phyloP scores from a whole-genome alignment of 164 flowering plant species.

The Annona squamosa region DNA sequence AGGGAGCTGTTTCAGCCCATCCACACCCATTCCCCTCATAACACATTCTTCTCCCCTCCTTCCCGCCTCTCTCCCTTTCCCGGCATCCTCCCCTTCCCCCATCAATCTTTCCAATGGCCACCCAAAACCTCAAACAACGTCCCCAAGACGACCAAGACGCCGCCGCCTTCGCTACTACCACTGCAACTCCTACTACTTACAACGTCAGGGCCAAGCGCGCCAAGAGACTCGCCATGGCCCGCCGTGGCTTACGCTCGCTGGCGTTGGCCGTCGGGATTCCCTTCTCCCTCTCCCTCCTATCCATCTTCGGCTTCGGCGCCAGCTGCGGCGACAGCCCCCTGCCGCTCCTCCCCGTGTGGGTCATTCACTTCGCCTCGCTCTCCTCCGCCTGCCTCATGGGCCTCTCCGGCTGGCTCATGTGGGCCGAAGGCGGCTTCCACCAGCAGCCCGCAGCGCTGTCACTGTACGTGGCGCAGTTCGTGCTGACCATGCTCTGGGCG shows the following conservation, averaged over 20 bases:
- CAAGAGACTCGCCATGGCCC: constrained; percentile 46
- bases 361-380: constrained; percentile 31
- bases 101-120: background rate
- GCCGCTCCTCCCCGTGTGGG: constrained; percentile 59
- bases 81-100: background rate
- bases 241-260: constrained; percentile 63
- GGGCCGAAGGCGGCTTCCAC: constrained; percentile 94
- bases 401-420: constrained; percentile 74
- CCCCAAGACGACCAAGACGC: constrained; percentile 15
- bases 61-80: background rate
- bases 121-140: constrained; percentile 29
- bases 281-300: constrained; percentile 28
- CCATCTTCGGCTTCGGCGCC: constrained; percentile 28
- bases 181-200: constrained; percentile 1
- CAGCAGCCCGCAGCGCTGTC: constrained; percentile 30
- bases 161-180: constrained; percentile 2
- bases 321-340: constrained; percentile 16
- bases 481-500: constrained; percentile 45
- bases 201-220: constrained; percentile 12
- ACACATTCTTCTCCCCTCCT: background rate
- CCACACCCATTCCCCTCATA: background rate
- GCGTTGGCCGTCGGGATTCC: constrained; percentile 46
- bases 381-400: constrained; percentile 44
- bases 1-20: background rate
- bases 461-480: constrained; percentile 38